Evolutionary conservation across 768 basidiomycete genomes (phyloP), one percentile per base, ranked within the genome.

Genomic region (Zangia roseola): DNA sequence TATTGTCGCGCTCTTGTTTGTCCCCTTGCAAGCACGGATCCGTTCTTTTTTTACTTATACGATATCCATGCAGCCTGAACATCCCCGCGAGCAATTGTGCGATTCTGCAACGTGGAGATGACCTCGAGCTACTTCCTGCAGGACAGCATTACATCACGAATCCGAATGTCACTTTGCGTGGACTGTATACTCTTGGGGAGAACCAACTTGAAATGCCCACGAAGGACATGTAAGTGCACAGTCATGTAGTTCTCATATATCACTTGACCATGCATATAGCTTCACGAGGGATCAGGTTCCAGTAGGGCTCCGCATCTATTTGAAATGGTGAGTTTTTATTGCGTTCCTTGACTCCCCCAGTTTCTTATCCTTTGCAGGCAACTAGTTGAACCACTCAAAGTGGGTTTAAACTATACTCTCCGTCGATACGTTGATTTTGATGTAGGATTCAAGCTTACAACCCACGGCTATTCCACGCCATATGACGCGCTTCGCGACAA

Each of bases 51-150:
- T 34, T n/a, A 38, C 34, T 55, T 21, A 59, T 33, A 37, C 16
- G 5, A 13, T 26, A 2, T n/a, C n/a, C 39, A 36, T 30, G 14
- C 49, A 89, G 86, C 71, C 68, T 91, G 63, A 84, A 90, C 55
- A 88, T 91, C 40, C 90, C 90, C 7, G 90, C 90, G 23, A 91
- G 81, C 59, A 92, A 92, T 63, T 91, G 90, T 60, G 91, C 88
- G 31, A 87, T 91, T 49, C 74, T 92, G 40, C 91, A 92, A 64
- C 77, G 81, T 14, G 88, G 86, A 14, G 86, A 92, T 56, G 87
- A 91, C 39, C 75, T 92, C 23, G 82, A 88, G 58, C 74, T 90
- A 5, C 76, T 92, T 20, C 77, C 83, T 40, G 90, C 90, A 34
- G 90, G 90, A 2, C 90, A 92, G 62, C 88, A 88, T 44, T 88